Evolutionary conservation across 495 filamentous ascomycete species (phyloP).

Genomic region (Zalerion maritima): DNA sequence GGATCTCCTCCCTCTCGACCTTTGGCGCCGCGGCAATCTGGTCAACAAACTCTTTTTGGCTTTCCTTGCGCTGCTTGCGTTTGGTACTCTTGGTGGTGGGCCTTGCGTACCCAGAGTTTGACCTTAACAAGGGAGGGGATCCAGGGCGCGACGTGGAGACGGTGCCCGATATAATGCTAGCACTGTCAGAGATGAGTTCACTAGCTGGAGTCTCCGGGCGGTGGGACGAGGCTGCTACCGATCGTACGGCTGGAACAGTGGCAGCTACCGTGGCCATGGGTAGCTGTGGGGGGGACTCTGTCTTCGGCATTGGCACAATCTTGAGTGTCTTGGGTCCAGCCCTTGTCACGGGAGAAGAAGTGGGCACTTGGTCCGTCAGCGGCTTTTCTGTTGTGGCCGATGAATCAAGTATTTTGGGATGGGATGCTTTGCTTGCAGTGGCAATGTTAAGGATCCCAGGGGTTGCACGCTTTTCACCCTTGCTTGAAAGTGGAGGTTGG

Average conservation of each 20-base stretch:
- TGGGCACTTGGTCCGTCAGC: slow-evolving; percentile 18
- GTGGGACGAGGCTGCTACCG: slow-evolving; percentile 34
- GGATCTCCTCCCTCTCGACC: slow-evolving; percentile 44
- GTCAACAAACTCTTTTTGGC: slow-evolving; percentile 42
- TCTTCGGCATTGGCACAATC: slow-evolving; percentile 57
- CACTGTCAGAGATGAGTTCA: slow-evolving; percentile 64
- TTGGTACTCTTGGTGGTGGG: slow-evolving; percentile 79
- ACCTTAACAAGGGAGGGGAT: slow-evolving; percentile 59
- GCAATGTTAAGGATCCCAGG: slow-evolving; percentile 52
- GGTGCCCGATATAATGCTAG: slow-evolving; percentile 61
- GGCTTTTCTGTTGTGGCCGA: slow-evolving; percentile 18
- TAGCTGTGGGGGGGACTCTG: slow-evolving; percentile 43
- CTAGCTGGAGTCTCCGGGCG: slow-evolving; percentile 65
- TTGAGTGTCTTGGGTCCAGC: slow-evolving; percentile 44
- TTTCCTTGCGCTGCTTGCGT: slow-evolving; percentile 74
- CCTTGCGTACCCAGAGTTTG: slow-evolving; percentile 64
- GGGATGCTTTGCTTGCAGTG: slow-evolving; percentile 31
- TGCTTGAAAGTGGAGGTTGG: too few species aligned
- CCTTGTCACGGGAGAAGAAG: slow-evolving; percentile 28
- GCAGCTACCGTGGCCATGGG: slow-evolving; percentile 8
- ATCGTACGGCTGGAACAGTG: slow-evolving; percentile 17
- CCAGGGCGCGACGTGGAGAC: slow-evolving; percentile 59
- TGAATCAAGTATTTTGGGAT: slow-evolving; percentile 13
- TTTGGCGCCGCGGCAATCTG: slow-evolving; percentile 40
- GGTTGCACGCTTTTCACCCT: slow-evolving; percentile 35